Evolutionary conservation across 2,329 filamentous ascomycete species (phyloP), one percentile per base, ranked within the genome.

Genomic region (Sporothrix euskadiensis): DNA sequence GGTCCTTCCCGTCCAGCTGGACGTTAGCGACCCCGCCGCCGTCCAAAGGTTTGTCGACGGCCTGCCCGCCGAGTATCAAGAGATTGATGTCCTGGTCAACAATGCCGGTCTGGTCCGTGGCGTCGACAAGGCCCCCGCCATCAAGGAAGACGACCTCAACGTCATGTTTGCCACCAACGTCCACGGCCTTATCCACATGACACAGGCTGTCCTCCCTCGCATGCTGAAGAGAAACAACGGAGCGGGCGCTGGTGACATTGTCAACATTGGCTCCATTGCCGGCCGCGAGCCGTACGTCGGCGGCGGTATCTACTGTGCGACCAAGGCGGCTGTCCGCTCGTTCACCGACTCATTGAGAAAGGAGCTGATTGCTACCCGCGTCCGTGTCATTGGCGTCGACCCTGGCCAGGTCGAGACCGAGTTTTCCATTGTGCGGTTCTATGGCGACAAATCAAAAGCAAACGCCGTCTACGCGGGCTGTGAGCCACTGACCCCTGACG

Each of bases 361-460:
- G 80, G 94, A 98, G 83, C 86, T 97, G 74, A 91, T 98, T 77
- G 86, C 91, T 7, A 93, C 91, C n/a, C 87, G 92, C 73, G 93
- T 97, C 75, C 86, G 94, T 73, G 86, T 97, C 75, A 97, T 97
- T 76, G 92, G 93, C 82, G 87, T 98, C 78, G 94, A 97, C 79
- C 94, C 94, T 0, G 94, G 94, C 32, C 94, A 97, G 83, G 94
- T 97, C 63, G 94, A 97, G 86, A 97, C 94, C 63, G 93, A 98
- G 80, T 97, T 98, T 83, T 95, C 92, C 2, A 85, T 97, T 22
- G 92, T 97, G 57, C 87, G 94, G 75, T 97, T 96, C 82, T 90
- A 93, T 75, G 94, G 94, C 4, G 94, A 98, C 81, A 94, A 94
- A 85, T 16, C 1, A 5, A 59, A 32, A 16, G 30, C 30, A 10